Conservation (phyloP, 306 rosid genomes). For the Malus domestica region ASM211411v1 NC_041795.1:36196501-36197000, state of each 20-base stretch:
- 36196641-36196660: slow-evolving; percentile 4
- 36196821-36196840: neutral
- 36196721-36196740: slow-evolving; percentile 84
- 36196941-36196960: neutral
- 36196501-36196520: slow-evolving; percentile 91
- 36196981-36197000: slow-evolving; percentile 28
- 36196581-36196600: slow-evolving; percentile 51
- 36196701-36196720: slow-evolving; percentile 7
- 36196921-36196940: neutral
- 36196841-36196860: neutral
- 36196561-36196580: slow-evolving; percentile 63
- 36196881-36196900: neutral
- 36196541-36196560: slow-evolving; percentile 56
- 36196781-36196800: slow-evolving; percentile 62
- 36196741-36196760: slow-evolving; percentile 99
- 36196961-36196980: neutral
- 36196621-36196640: slow-evolving; percentile 17
- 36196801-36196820: neutral
- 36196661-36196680: neutral
- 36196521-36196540: slow-evolving; percentile 52
- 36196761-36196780: slow-evolving; percentile 85
- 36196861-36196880: neutral
- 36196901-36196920: neutral
- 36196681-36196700: neutral
- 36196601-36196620: slow-evolving; percentile 63